Conservation (phyloP, 2,329 filamentous ascomycete species). For the Ophiostoma montium region DNA sequence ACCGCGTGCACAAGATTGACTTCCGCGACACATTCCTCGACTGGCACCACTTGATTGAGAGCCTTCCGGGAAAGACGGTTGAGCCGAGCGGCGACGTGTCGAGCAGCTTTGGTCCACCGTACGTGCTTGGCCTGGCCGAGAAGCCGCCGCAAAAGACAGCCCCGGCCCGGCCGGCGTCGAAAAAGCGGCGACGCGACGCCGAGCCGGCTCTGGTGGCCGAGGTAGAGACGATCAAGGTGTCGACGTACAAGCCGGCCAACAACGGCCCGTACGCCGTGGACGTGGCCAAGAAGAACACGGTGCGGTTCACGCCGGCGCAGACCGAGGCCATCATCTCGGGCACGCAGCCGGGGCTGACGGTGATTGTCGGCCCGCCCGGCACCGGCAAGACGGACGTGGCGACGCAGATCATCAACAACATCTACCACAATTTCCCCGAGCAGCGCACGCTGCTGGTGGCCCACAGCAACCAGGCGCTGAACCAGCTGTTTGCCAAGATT, state of each 20-base stretch:
- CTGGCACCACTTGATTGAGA: conserved; percentile 87
- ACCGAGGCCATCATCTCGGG: conserved; percentile 88
- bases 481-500: conserved; percentile 96
- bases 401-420: conserved; percentile 96
- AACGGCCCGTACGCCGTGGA: conserved; percentile 82
- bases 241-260: conserved; percentile 80
- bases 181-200: conserved; percentile 73
- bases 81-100: conserved; percentile 60
- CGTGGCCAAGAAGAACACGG: conserved; percentile 62
- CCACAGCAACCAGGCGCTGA: conserved; percentile 94
- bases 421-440: conserved; percentile 93
- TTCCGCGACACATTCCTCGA: conserved; percentile 90
- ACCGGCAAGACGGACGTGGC: conserved; percentile 99
- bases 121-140: conserved; percentile 58
- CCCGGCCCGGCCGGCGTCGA: conserved; percentile 44
- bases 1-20: conserved; percentile 65
- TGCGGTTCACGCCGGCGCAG: conserved; percentile 85
- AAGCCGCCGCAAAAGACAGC: conserved; percentile 33
- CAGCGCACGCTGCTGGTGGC: conserved; percentile 87
- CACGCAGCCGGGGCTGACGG: conserved; percentile 82
- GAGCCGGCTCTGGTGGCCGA: conserved; percentile 50
- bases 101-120: conserved; percentile 72
- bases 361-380: conserved; percentile 88
- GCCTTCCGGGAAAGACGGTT: conserved; percentile 73
- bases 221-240: conserved; percentile 61